A percentile compares a stretch with the other conserved stretches of the same genome.
Evolutionary conservation across 176 grass and related monocot genomes (phyloP).

Genomic region (Phyllostachys edulis): DNA sequence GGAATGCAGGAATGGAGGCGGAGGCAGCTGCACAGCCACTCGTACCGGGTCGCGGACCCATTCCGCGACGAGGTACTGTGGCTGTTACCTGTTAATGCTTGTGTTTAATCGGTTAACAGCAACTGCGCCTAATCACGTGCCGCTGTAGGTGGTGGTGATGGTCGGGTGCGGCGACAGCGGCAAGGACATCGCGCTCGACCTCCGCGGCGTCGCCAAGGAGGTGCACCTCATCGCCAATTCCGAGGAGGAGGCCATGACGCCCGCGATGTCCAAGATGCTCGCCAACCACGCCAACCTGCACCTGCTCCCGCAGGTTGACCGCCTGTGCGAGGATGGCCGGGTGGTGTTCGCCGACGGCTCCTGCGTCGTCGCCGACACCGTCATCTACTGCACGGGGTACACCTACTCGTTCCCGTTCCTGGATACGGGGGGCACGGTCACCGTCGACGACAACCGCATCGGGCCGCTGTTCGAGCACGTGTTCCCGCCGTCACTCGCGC

Average conservation of each 20-base stretch:
- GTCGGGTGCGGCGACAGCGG: conserved; percentile 14
- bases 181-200: conserved; percentile 26
- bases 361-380: conserved; percentile 19
- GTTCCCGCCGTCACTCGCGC: conserved; percentile 22
- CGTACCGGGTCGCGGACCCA: conserved; percentile 29
- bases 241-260: neutral
- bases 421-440: conserved; percentile 3
- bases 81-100: too few relatives aligned
- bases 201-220: conserved; percentile 22
- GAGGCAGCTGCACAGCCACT: too few relatives aligned
- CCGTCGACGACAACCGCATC: conserved; percentile 42
- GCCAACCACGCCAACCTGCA: conserved; percentile 10
- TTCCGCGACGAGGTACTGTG: conserved; percentile 12
- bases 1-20: conserved; percentile 9
- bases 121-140: too few relatives aligned
- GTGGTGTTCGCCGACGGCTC: conserved; percentile 40
- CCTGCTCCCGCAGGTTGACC: neutral
- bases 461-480: conserved; percentile 52
- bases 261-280: conserved; percentile 4
- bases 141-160: conserved; percentile 11
- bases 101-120: too few relatives aligned
- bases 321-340: conserved; percentile 7
- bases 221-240: conserved; percentile 7
- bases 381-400: conserved; percentile 49
- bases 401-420: conserved; percentile 44